These are phyloP conservation scores for Pseudozyma hubeiensis DNA, from an alignment of 1,284 basidiomycete genomes.

Conservation along the genomic window DNA sequence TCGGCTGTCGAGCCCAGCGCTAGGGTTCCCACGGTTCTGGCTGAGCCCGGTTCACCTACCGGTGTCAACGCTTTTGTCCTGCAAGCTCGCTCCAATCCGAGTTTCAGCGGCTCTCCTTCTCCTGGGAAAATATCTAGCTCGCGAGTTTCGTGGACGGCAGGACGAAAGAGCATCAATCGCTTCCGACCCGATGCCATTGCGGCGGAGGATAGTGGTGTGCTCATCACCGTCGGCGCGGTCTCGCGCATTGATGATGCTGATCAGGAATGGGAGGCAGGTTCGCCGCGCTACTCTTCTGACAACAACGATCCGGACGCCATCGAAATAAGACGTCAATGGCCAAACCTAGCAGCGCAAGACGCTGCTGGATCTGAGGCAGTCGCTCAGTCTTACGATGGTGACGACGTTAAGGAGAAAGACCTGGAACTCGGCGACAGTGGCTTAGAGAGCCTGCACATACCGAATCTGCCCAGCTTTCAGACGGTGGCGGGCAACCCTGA, in stretches of 20 bases:
- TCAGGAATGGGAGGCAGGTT: conserved; percentile 8
- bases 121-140: conserved; percentile 11
- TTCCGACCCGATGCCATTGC: conserved; percentile 12
- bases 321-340: too few relatives aligned
- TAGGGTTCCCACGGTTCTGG: background rate
- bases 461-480: too few relatives aligned
- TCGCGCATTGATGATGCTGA: conserved; percentile 27
- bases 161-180: background rate
- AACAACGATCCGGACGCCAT: too few relatives aligned
- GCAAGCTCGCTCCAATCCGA: conserved; percentile 8
- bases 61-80: conserved; percentile 28
- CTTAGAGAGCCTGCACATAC: too few relatives aligned
- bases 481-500: too few relatives aligned
- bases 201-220: conserved; percentile 15
- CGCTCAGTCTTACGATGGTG: too few relatives aligned
- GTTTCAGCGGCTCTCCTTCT: too few relatives aligned
- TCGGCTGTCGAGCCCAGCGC: background rate
- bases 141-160: conserved; percentile 21
- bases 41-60: background rate
- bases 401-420: too few relatives aligned
- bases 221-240: conserved; percentile 41
- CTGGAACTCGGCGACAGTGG: too few relatives aligned
- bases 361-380: too few relatives aligned
- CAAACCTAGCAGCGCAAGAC: too few relatives aligned
- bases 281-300: too few relatives aligned